phyloP scores from a whole-genome alignment of 2,329 filamentous ascomycete genomes.

The Teratosphaeria viscida region DNA sequence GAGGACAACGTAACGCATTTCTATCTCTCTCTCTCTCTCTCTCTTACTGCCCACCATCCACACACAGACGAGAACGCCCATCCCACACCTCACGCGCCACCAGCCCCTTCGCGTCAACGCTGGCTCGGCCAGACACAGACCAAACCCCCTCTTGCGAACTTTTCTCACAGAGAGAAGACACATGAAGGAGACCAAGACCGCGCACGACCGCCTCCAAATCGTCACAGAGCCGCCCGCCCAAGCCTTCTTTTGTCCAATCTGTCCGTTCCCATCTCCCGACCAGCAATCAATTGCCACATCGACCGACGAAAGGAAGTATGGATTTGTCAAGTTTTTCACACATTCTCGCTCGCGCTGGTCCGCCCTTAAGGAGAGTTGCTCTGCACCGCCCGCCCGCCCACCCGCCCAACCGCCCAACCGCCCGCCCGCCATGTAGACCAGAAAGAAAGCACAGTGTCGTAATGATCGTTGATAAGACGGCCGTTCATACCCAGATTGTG shows the following conservation, averaged over 20 bases:
- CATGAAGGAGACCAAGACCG: neutral
- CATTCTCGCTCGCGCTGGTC: neutral
- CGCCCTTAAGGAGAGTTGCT: neutral
- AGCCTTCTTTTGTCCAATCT: neutral
- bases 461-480: neutral
- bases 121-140: too few relatives aligned
- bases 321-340: neutral
- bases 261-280: neutral
- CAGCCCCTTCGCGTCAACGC: too few relatives aligned
- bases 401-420: neutral
- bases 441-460: neutral
- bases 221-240: neutral
- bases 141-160: too few relatives aligned
- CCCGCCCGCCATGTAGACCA: neutral
- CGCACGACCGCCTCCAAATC: neutral
- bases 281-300: neutral
- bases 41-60: too few relatives aligned
- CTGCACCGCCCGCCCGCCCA: neutral
- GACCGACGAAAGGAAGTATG: neutral
- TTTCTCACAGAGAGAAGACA: neutral
- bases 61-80: too few relatives aligned
- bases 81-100: too few relatives aligned
- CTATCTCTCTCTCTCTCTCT: neutral
- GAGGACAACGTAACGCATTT: neutral
- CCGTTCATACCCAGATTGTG: neutral